These are phyloP conservation scores for Lentinula sp. DNA, from an alignment of 768 basidiomycete genomes.

Conservation along the genomic window DNA sequence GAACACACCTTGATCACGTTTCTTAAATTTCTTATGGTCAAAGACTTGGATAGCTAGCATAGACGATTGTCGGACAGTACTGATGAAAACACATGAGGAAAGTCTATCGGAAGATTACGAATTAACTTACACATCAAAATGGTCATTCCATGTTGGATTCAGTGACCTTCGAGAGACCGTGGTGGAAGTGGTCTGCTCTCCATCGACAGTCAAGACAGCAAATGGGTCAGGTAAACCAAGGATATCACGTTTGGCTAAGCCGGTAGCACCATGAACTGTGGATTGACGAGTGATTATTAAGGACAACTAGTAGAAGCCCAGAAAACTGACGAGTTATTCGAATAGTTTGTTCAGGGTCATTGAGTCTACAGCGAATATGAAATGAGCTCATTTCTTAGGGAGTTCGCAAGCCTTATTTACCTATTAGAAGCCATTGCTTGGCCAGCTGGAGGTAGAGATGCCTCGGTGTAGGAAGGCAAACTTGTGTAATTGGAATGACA, in stretches of 20 bases:
- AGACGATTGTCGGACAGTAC: conserved; percentile 69
- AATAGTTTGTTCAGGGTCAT: conserved; percentile 43
- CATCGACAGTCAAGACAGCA: conserved; percentile 82
- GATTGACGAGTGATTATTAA: not conserved
- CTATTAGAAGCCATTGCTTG: conserved; percentile 3
- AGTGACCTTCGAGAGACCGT: conserved; percentile 62
- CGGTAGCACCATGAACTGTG: conserved; percentile 71
- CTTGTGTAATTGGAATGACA: not conserved
- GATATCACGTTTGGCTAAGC: conserved; percentile 70
- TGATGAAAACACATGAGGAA: conserved; percentile 17
- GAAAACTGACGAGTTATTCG: conserved; percentile 42
- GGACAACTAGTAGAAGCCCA: not conserved
- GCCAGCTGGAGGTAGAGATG: not conserved
- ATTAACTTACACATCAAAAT: conserved; percentile 74
- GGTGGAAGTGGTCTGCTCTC: conserved; percentile 77
- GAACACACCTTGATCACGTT: conserved; percentile 67
- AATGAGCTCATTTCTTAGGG: not conserved
- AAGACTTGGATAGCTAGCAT: conserved; percentile 82
- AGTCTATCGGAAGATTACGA: not conserved
- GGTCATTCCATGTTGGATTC: conserved; percentile 78
- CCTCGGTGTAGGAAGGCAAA: not conserved
- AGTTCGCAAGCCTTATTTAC: not conserved
- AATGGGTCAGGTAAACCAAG: conserved; percentile 85
- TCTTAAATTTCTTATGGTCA: conserved; percentile 85
- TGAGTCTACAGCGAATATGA: conserved; percentile 22